Base-by-base conservation (phyloP, 805 yeast genomes). In the Saccharomycopsis sp. region DNA sequence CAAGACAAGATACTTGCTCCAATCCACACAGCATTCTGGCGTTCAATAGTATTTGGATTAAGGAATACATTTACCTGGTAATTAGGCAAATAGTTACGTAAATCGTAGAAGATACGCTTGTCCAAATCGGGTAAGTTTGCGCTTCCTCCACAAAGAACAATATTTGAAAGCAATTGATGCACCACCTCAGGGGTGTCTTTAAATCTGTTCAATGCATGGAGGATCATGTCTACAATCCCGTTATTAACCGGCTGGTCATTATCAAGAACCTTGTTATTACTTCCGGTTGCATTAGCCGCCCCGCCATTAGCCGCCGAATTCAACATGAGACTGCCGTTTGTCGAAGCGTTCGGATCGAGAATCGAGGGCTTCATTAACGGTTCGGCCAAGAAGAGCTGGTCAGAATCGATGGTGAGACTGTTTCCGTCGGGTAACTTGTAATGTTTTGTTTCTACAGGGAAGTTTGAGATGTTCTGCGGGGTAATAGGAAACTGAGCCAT, bases 1-100 rank as follows among this genome's bases (percentile, higher is more conserved):
- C 87, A 82, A 5, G 91, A 83, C 56, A 88, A 75, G 34, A 89
- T 86, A 62, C 87, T 80, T 2, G 93, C 93, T 17, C 96, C 96
- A 52, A 87, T 79, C 93, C 94, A 88, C 2, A 87, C 78, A 41
- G 88, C 81, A 66, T 80, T 81, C 58, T 78, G 75, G 66, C 96
- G 78, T 69, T 88, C 96, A 53, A 76, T 73, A 7, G 82, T 68
- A 62, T 78, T 80, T 35, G 92, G 91, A 12, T 82, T 81, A 3
- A 89, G 83, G 65, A 83, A 88, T 38, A 86, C 75, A 64, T 89
- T 72, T 47, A 86, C 79, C 67, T 84, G 85, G 65, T 86, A 77
- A 58, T 88, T 89, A 2, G 93, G 89, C 62, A 88, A 81, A 60
- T 81, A 72, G 57, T 76, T 70, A 23, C 82, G 73, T 54, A 89